Conservation (phyloP, 345 rosid species). For the Salix viminalis region DNA sequence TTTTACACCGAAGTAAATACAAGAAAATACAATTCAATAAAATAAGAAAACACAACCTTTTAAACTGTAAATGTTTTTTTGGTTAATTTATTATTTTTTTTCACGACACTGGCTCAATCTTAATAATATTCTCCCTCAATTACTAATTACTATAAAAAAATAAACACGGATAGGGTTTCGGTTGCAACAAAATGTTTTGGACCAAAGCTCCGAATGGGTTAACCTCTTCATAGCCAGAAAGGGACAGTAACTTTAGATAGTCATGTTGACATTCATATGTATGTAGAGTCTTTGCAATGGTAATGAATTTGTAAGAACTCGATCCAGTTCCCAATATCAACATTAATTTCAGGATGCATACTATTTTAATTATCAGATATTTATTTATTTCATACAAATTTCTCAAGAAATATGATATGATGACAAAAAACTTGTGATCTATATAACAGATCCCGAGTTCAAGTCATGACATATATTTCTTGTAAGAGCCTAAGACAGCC, state of each 20-base stretch:
- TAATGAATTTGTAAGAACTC: neutral
- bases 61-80: no score
- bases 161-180: neutral
- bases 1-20: neutral
- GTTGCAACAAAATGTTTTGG: neutral
- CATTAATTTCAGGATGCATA: no score
- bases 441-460: no score
- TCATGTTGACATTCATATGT: neutral
- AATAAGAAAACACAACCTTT: neutral
- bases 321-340: no score
- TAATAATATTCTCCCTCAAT: no score
- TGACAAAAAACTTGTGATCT: no score
- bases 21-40: neutral
- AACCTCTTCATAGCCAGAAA: slow-evolving; percentile 5
- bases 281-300: neutral
- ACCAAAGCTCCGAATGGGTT: neutral
- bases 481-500: fast-evolving
- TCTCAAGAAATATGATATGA: no score
- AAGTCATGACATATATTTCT: fast-evolving
- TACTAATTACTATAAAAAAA: no score
- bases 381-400: no score
- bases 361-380: no score
- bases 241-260: neutral
- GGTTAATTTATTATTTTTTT: no score
- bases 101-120: no score